Base-by-base conservation (phyloP, 192 early-diverging fungal genomes). In the Spinellus fusiger region DNA sequence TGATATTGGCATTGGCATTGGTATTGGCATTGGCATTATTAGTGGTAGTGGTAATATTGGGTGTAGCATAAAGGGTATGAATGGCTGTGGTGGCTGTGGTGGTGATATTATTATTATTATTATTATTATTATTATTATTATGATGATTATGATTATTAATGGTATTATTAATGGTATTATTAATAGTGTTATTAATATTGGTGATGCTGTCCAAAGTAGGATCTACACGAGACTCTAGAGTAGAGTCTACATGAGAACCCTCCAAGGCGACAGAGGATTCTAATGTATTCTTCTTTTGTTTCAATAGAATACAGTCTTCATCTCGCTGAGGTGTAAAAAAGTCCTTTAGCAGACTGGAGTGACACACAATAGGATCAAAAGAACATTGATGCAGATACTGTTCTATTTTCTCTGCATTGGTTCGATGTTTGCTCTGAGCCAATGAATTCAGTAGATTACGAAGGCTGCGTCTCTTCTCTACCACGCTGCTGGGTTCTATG, bases 291-390 rank as follows among this genome's bases (percentile, higher is more conserved):
- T 12, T 44, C 40, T 44, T 18, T 12, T n/a, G 13, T 18, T 44
- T 44, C 18, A 18, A 44, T 44, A 48, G 49, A 6, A 73, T 56
- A 25, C 34, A 13, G 60, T 81, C 80, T 0, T 73, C 77, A 18
- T 81, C 80, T 54, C 69, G 61, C 46, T 76, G 69, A 8, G 73
- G 64, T 18, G 71, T 55, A 18, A 81, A 46, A 28, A 81, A 81
- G 32, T 78, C 77, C 16, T 68, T 57, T 29, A 81, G 61, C 29
- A 77, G 54, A 18, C 49, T 33, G 0, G 77, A 81, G 22, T 44
- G 64, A 38, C 60, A 59, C 9, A 78, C 47, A 20, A 68, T 51
- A 10, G 61, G 65, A 56, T 81, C 70, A 0, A 55, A 49, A 3
- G 75, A 38, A 20, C 74, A 73, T 34, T 70, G 71, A 18, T 68